A percentile compares a stretch with the other conserved stretches of the same genome.
phyloP scores from a whole-genome alignment of 805 yeast genomes.

The Diddensiella transvaalensis region DNA sequence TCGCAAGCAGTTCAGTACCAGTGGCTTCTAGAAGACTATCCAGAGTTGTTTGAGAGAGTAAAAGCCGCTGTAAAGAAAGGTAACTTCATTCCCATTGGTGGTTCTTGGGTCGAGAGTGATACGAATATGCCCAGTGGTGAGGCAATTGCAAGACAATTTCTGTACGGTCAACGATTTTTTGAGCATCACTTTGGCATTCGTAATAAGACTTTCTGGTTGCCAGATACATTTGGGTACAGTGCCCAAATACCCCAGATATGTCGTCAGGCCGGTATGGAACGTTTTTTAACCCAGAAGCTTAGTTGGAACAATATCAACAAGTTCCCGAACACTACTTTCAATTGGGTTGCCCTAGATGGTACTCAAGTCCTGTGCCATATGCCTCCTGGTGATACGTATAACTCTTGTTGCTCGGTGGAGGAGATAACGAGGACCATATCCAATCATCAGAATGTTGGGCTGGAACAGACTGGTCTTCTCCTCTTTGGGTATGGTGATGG shows the following conservation, averaged over 20 bases:
- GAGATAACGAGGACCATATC: slow-evolving; percentile 67
- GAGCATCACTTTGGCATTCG: slow-evolving; percentile 63
- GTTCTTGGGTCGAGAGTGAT: slow-evolving; percentile 87
- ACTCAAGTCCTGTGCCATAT: slow-evolving; percentile 78
- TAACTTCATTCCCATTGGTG: slow-evolving; percentile 77
- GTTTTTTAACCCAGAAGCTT: slow-evolving; percentile 73
- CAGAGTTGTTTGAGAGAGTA: slow-evolving; percentile 60
- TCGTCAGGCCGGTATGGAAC: slow-evolving; percentile 62
- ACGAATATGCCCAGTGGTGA: slow-evolving; percentile 84
- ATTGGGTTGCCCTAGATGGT: slow-evolving; percentile 80
- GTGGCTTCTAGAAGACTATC: slow-evolving; percentile 83
- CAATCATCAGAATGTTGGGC: slow-evolving; percentile 66
- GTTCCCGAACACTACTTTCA: slow-evolving; percentile 75
- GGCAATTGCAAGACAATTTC: slow-evolving; percentile 69
- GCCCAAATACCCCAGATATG: slow-evolving; percentile 81
- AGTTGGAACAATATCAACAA: slow-evolving; percentile 83
- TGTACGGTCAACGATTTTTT: slow-evolving; percentile 73
- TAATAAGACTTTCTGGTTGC: slow-evolving; percentile 72
- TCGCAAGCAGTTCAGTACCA: slow-evolving; percentile 92
- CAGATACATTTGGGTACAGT: slow-evolving; percentile 84
- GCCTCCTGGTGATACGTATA: slow-evolving; percentile 87
- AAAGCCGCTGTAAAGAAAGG: slow-evolving; percentile 53
- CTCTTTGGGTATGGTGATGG: slow-evolving; percentile 84
- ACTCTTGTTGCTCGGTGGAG: slow-evolving; percentile 76
- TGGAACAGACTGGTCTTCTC: slow-evolving; percentile 65